Percentiles rank a stretch among this genome's conserved stretches.
Evolutionary conservation across 768 basidiomycete genomes (phyloP).

Genomic region (Chlorophyllum brunneum): DNA sequence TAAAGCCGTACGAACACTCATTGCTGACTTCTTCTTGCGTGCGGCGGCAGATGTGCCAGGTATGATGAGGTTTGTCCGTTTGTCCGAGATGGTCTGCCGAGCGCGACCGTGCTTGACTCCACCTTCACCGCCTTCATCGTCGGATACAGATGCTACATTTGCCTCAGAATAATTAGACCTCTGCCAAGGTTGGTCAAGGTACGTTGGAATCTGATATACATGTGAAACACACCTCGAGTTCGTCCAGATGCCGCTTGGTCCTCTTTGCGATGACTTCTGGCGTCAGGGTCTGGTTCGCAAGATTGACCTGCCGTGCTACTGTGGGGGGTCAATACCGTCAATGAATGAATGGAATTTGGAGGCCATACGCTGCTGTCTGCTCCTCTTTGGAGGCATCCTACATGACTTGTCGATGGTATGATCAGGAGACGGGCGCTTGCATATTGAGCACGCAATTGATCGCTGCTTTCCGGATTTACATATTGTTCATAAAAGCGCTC

Average conservation of each 20-base stretch:
- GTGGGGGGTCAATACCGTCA: conserved; percentile 4
- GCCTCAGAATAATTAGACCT: conserved; percentile 74
- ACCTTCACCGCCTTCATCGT: conserved; percentile 36
- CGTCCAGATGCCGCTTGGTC: conserved; percentile 73
- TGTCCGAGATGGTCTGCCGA: conserved; percentile 77
- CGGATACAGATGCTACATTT: conserved; percentile 38
- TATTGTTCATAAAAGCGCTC: not conserved
- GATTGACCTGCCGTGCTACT: conserved; percentile 51
- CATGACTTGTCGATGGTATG: conserved; percentile 10
- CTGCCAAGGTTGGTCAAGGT: conserved; percentile 31
- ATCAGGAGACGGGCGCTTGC: not conserved
- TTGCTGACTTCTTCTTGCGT: conserved; percentile 74
- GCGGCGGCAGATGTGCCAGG: conserved; percentile 45
- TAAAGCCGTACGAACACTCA: conserved; percentile 75
- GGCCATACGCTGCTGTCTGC: conserved; percentile 44
- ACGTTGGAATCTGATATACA: conserved; percentile 4
- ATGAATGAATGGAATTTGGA: not conserved
- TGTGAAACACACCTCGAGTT: conserved; percentile 62
- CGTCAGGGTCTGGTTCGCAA: conserved; percentile 39
- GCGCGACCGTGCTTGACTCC: conserved; percentile 61
- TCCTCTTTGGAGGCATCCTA: conserved; percentile 44
- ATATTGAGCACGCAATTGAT: conserved; percentile 28
- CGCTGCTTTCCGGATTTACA: conserved; percentile 10
- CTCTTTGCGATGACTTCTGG: conserved; percentile 73
- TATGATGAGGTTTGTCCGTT: conserved; percentile 48